Evolutionary conservation across 2,329 filamentous ascomycete species (phyloP).

Genomic region (Pleomassaria siparia): DNA sequence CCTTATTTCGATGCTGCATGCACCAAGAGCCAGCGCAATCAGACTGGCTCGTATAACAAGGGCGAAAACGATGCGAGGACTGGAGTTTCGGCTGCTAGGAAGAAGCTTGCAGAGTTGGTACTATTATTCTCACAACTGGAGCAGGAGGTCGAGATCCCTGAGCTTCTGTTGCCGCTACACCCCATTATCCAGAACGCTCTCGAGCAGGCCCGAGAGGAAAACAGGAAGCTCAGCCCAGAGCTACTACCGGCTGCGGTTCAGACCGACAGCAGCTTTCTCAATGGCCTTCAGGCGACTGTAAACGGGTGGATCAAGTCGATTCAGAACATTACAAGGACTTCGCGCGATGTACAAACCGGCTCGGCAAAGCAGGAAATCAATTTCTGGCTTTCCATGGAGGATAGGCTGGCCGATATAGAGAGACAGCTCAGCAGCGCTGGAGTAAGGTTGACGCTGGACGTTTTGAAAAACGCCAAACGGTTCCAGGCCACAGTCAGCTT

Average conservation of each 20-base stretch:
- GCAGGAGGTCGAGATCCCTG: conserved; percentile 97
- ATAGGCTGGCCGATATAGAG: conserved; percentile 87
- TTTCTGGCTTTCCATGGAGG: conserved; percentile 98
- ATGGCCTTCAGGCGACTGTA: conserved; percentile 88
- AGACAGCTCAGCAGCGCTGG: conserved; percentile 84
- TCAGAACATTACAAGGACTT: conserved; percentile 92
- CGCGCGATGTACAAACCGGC: conserved; percentile 73
- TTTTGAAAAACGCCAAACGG: conserved; percentile 94
- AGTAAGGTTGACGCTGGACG: conserved; percentile 86
- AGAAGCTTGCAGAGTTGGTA: conserved; percentile 92
- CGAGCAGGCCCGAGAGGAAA: conserved; percentile 70
- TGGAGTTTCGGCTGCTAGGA: conserved; percentile 95
- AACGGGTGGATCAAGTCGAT: conserved; percentile 99
- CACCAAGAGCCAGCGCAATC: conserved; percentile 63
- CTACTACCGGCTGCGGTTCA: conserved; percentile 75
- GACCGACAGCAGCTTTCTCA: conserved; percentile 87
- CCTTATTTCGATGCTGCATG: conserved; percentile 98
- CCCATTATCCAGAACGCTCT: conserved; percentile 84
- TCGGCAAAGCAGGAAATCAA: conserved; percentile 98
- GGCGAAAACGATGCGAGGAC: conserved; percentile 89
- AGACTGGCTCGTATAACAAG: conserved; percentile 62
- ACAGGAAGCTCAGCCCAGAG: conserved; percentile 72
- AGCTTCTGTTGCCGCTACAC: conserved; percentile 83
- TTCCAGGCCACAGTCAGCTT: conserved; percentile 98
- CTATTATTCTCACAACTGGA: conserved; percentile 87